These are phyloP conservation scores for Tetradesmus obliquus DNA, from an alignment of 139 green algal genomes.

Conservation along the genomic window DNA sequence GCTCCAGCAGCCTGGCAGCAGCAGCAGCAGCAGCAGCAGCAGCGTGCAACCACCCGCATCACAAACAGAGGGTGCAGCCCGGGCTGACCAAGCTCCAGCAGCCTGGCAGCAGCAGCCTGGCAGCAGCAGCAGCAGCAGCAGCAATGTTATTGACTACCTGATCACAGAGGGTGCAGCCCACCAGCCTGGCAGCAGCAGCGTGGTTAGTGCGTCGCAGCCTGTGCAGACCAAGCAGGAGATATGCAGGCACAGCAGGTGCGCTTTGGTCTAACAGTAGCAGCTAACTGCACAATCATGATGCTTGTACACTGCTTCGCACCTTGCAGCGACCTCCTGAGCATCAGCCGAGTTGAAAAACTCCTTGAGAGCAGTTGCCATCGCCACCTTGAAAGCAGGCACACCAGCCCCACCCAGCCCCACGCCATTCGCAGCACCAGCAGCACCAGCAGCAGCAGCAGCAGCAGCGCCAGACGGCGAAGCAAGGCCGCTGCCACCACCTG, in stretches of 20 bases:
- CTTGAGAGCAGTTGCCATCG: constrained; percentile 61
- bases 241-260: too few relatives aligned
- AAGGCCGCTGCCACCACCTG: not conserved
- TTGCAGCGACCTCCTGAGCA: constrained; percentile 68
- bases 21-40: not conserved
- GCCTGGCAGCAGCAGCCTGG: constrained; percentile 11
- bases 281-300: too few relatives aligned
- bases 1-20: not conserved
- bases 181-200: too few relatives aligned
- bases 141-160: not conserved
- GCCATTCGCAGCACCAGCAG: not conserved
- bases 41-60: constrained; percentile 67
- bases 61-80: constrained; percentile 94
- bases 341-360: constrained; percentile 92
- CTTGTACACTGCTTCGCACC: constrained; percentile 11
- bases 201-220: not conserved
- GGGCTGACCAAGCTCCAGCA: constrained; percentile 83
- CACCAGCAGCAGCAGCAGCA: not conserved
- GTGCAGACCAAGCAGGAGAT: too few relatives aligned
- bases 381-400: constrained; percentile 79
- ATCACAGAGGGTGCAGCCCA: not conserved
- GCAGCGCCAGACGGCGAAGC: not conserved
- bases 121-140: not conserved
- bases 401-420: constrained; percentile 18
- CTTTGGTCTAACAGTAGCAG: too few relatives aligned